These are phyloP conservation scores for Hypoxylon sp. DNA, from an alignment of 2,329 filamentous ascomycete genomes.

Conservation along the genomic window DNA sequence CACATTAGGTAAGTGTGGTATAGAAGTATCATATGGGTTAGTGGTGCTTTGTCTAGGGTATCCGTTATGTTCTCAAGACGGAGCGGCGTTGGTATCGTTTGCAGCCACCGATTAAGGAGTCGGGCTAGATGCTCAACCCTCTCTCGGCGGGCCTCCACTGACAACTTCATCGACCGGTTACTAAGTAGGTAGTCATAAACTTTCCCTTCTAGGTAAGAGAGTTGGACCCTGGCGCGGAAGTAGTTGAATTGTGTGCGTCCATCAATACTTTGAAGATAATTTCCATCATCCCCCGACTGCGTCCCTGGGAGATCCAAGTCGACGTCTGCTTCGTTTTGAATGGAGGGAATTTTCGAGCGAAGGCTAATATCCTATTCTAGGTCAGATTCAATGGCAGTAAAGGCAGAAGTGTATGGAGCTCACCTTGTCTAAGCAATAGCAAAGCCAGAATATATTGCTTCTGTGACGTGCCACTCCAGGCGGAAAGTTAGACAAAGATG, in stretches of 20 bases:
- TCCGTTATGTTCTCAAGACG: constrained; percentile 53
- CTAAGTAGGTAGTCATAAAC: constrained; percentile 58
- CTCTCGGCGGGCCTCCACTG: constrained; percentile 48
- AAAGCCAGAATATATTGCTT: constrained; percentile 58
- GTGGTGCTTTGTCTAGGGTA: constrained; percentile 49
- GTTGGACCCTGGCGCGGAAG: constrained; percentile 57
- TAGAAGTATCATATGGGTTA: constrained; percentile 55
- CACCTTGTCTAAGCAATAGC: constrained; percentile 59
- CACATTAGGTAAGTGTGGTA: constrained; percentile 56
- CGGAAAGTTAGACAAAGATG: constrained; percentile 44
- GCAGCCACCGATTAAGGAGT: constrained; percentile 56
- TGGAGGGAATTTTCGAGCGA: constrained; percentile 54
- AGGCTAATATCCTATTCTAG: constrained; percentile 55
- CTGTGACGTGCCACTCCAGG: constrained; percentile 54
- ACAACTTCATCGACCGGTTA: constrained; percentile 47
- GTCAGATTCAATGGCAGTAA: constrained; percentile 15
- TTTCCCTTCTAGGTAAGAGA: constrained; percentile 58
- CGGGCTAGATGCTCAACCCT: constrained; percentile 46
- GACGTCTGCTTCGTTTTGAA: constrained; percentile 57
- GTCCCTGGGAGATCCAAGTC: constrained; percentile 56
- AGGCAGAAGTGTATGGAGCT: neutral
- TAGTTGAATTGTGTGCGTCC: constrained; percentile 55
- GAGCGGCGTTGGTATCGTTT: constrained; percentile 53
- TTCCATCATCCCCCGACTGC: constrained; percentile 51
- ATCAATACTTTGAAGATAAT: constrained; percentile 55